Percentiles rank a stretch among this genome's conserved stretches.
These are phyloP conservation scores for Aspergillus nidulans DNA, from an alignment of 495 filamentous ascomycete species.

Conservation along the genomic window DNA sequence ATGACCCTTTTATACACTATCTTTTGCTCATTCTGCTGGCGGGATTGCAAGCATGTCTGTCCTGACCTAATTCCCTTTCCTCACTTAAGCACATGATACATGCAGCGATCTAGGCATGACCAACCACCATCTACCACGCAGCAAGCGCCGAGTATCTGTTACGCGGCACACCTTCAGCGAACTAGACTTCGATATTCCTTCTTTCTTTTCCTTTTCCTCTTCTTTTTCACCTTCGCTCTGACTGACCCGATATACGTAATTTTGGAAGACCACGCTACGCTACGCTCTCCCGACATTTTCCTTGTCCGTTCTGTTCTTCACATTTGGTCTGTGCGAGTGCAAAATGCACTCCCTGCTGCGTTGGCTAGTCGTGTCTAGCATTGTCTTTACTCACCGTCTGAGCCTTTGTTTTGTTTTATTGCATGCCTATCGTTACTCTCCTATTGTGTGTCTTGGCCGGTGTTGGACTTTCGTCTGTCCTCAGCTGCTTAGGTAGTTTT, in stretches of 20 bases:
- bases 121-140: conserved; percentile 9
- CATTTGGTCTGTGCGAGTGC: neutral
- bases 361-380: neutral
- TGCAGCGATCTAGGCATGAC: conserved; percentile 14
- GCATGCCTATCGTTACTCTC: neutral
- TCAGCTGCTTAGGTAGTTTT: too few species aligned
- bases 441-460: neutral
- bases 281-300: neutral
- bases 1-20: conserved; percentile 23
- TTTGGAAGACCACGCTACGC: conserved; percentile 2
- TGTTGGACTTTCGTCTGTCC: too few species aligned
- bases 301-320: neutral
- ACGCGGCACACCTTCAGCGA: conserved; percentile 22
- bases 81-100: conserved; percentile 17
- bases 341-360: neutral
- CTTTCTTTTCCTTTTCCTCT: conserved; percentile 3
- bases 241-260: conserved; percentile 6
- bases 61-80: conserved; percentile 2
- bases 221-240: neutral
- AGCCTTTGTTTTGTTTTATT: neutral
- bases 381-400: neutral
- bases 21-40: conserved; percentile 15
- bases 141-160: conserved; percentile 3
- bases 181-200: conserved; percentile 14
- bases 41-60: conserved; percentile 15